phyloP scores from a whole-genome alignment of 495 filamentous ascomycete genomes.

The Viridothelium virens region DNA sequence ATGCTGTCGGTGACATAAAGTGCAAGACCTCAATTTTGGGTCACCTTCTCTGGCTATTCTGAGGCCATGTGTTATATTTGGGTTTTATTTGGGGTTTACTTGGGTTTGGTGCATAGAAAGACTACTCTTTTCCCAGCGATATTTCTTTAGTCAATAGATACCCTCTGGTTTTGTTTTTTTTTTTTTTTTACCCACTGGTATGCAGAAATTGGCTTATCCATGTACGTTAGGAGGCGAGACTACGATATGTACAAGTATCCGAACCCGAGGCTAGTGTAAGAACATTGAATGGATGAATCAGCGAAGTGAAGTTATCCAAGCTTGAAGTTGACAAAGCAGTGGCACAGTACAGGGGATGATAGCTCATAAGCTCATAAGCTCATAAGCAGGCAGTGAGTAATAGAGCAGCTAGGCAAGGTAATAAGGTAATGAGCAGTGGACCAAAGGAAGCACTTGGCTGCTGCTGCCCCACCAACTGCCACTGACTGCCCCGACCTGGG shows the following conservation, averaged over 20 bases:
- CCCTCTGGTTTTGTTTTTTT: not conserved
- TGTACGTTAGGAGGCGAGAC: not conserved
- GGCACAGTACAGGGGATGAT: too few species aligned
- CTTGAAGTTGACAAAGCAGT: not conserved
- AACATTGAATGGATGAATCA: not conserved
- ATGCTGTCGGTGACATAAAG: conserved; percentile 15
- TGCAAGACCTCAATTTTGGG: not conserved
- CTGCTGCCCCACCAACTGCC: not conserved
- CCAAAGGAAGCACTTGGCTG: too few species aligned
- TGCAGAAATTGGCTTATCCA: not conserved
- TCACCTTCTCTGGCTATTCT: not conserved
- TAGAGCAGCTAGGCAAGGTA: too few species aligned
- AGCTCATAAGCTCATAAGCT: too few species aligned
- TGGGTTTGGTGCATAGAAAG: not conserved
- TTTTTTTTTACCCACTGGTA: not conserved
- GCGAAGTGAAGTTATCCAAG: not conserved
- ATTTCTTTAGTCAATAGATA: conserved; percentile 1
- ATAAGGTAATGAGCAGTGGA: too few species aligned
- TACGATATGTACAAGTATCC: not conserved
- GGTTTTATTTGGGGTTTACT: not conserved
- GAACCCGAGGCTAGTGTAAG: not conserved
- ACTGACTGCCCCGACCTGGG: not conserved
- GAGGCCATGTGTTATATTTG: not conserved
- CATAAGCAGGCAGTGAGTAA: too few species aligned
- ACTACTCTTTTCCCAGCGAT: not conserved